Conservation (phyloP, 768 basidiomycete genomes). For the Lactarius quietus region DNA sequence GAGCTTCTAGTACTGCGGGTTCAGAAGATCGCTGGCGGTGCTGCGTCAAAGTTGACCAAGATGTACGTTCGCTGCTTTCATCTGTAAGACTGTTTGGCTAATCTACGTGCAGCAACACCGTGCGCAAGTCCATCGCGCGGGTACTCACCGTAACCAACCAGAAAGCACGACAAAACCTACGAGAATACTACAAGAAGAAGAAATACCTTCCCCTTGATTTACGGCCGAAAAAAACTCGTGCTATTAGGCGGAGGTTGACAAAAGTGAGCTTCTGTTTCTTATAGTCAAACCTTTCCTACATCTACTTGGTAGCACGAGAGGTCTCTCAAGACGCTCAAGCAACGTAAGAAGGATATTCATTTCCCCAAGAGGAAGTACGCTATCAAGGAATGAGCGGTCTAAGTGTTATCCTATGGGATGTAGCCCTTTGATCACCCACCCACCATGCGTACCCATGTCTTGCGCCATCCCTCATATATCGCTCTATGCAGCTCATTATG, state of each 20-base stretch:
- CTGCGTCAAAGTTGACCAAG: conserved; percentile 93
- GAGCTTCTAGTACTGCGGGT: conserved; percentile 94
- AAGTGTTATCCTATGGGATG: conserved; percentile 26
- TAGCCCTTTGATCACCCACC: conserved; percentile 33
- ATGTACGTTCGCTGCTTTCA: conserved; percentile 60
- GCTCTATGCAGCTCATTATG: conserved; percentile 15
- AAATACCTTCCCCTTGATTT: conserved; percentile 97
- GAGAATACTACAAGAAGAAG: conserved; percentile 97
- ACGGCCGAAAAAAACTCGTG: conserved; percentile 96
- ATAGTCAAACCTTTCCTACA: conserved; percentile 2
- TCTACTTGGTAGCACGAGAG: conserved; percentile 62
- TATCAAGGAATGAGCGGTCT: conserved; percentile 72
- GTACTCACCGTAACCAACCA: conserved; percentile 98
- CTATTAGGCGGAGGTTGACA: conserved; percentile 93
- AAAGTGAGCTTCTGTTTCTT: conserved; percentile 49
- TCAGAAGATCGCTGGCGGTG: conserved; percentile 96
- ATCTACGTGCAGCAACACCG: conserved; percentile 62
- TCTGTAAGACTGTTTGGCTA: neutral
- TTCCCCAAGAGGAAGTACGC: conserved; percentile 94
- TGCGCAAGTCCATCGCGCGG: conserved; percentile 98
- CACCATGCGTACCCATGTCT: conserved; percentile 34
- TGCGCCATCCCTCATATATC: conserved; percentile 23
- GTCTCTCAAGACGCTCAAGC: conserved; percentile 85
- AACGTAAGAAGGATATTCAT: conserved; percentile 91
- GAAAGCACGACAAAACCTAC: conserved; percentile 94